phyloP scores from a whole-genome alignment of 176 grass and related monocot genomes.

The Microstegium vimineum region DNA sequence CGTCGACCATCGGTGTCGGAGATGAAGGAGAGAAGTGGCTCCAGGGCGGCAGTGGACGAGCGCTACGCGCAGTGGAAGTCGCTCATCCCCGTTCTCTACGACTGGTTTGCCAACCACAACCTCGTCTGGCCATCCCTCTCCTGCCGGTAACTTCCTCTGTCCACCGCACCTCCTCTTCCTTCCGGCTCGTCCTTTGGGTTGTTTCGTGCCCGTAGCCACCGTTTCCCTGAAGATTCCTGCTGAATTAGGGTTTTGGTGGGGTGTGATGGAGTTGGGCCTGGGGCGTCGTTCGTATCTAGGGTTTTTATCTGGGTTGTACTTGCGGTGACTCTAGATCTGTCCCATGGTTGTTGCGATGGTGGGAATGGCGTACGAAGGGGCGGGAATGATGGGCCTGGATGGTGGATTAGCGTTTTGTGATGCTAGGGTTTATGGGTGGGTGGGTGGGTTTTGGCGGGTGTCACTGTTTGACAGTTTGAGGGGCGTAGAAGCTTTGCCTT shows the following conservation, averaged over 20 bases:
- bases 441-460: conserved; percentile 13
- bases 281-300: conserved; percentile 23
- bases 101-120: conserved; percentile 95
- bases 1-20: conserved; percentile 5
- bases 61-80: conserved; percentile 86
- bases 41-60: conserved; percentile 67
- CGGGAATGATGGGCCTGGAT: not conserved
- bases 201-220: not conserved
- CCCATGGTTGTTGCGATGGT: not conserved
- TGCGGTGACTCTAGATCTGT: conserved; percentile 19
- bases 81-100: conserved; percentile 83
- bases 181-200: not conserved
- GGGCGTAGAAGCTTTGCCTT: not conserved
- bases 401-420: not conserved
- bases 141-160: conserved; percentile 49
- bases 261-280: too few species aligned
- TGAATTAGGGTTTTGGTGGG: conserved; percentile 30
- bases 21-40: conserved; percentile 56
- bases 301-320: conserved; percentile 31
- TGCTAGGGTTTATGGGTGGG: conserved; percentile 48
- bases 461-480: not conserved
- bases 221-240: not conserved
- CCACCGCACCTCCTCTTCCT: not conserved
- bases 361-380: not conserved
- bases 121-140: conserved; percentile 92